Percentiles rank a stretch among this genome's conserved stretches.
Evolutionary conservation across 2,329 filamentous ascomycete genomes (phyloP).

Genomic region (Dryadomyces quercus-mongolicae): DNA sequence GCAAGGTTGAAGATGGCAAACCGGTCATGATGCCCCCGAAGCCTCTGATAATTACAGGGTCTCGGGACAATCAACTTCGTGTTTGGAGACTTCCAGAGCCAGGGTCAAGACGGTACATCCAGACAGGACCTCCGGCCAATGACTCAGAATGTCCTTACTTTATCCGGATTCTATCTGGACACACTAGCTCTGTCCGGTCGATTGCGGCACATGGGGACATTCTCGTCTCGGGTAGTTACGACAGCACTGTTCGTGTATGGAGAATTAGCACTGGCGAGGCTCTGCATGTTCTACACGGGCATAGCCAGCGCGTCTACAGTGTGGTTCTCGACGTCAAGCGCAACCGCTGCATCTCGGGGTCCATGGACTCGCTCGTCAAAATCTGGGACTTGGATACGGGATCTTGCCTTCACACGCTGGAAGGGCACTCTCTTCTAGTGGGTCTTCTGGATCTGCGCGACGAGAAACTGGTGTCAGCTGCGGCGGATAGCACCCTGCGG

Average conservation of each 20-base stretch:
- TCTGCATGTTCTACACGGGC: slow-evolving; percentile 71
- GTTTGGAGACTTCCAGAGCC: slow-evolving; percentile 88
- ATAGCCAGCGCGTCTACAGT: slow-evolving; percentile 90
- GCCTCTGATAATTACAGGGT: slow-evolving; percentile 93
- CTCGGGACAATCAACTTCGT: slow-evolving; percentile 82
- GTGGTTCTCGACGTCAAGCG: slow-evolving; percentile 87
- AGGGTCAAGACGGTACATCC: slow-evolving; percentile 65
- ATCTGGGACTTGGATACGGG: slow-evolving; percentile 93
- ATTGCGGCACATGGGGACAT: slow-evolving; percentile 93
- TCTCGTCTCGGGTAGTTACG: slow-evolving; percentile 94
- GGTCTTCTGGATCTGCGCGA: slow-evolving; percentile 82
- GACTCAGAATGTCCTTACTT: slow-evolving; percentile 88
- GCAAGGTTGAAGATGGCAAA: slow-evolving; percentile 56
- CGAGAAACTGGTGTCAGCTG: slow-evolving; percentile 84
- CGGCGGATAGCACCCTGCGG: slow-evolving; percentile 85
- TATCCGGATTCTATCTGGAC: slow-evolving; percentile 72
- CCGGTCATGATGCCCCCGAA: slow-evolving; percentile 85
- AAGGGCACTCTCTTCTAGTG: slow-evolving; percentile 86
- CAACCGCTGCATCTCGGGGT: slow-evolving; percentile 92
- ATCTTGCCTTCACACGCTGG: slow-evolving; percentile 72
- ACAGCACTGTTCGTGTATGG: slow-evolving; percentile 92
- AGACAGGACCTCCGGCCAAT: slow-evolving; percentile 61
- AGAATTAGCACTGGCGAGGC: slow-evolving; percentile 91
- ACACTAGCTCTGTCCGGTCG: slow-evolving; percentile 86
- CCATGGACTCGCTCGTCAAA: slow-evolving; percentile 96